These are phyloP conservation scores for Calocybe cyanea DNA, from an alignment of 768 basidiomycete species.

Conservation along the genomic window DNA sequence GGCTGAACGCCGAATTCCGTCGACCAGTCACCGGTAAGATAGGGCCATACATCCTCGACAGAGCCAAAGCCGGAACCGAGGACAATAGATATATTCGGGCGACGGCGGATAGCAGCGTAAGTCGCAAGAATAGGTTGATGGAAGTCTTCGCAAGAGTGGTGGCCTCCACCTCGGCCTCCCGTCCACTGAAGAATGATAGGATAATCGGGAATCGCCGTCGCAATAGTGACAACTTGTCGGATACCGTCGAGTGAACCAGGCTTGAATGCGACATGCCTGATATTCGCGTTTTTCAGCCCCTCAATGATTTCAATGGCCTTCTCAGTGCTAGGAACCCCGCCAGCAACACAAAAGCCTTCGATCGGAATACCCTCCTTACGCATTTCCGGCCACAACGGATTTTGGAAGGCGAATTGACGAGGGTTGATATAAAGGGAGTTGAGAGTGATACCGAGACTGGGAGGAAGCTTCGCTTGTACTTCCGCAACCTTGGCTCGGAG, in stretches of 20 bases:
- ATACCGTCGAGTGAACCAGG: constrained; percentile 98
- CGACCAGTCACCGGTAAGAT: constrained; percentile 96
- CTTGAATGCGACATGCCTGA: constrained; percentile 97
- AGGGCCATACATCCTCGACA: constrained; percentile 94
- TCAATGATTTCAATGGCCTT: constrained; percentile 96
- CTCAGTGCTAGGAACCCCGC: constrained; percentile 94
- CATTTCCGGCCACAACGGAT: constrained; percentile 98
- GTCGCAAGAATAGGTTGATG: constrained; percentile 92
- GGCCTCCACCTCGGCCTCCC: constrained; percentile 96
- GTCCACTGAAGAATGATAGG: constrained; percentile 99
- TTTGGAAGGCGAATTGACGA: constrained; percentile 94
- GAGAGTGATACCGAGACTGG: constrained; percentile 89
- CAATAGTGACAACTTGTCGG: constrained; percentile 95
- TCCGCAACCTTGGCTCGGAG: constrained; percentile 90
- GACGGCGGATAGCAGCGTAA: constrained; percentile 86
- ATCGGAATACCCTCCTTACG: constrained; percentile 90
- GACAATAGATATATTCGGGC: constrained; percentile 84
- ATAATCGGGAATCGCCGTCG: constrained; percentile 89
- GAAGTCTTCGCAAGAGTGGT: constrained; percentile 98
- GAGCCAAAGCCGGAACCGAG: constrained; percentile 96
- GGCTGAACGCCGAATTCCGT: constrained; percentile 80
- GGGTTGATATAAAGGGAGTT: constrained; percentile 99
- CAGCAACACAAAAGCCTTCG: constrained; percentile 99
- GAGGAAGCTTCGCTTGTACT: constrained; percentile 79
- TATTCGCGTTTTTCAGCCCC: constrained; percentile 76